Base-by-base conservation (phyloP, 2,329 filamentous ascomycete genomes). In the Fusarium napiforme region DNA sequence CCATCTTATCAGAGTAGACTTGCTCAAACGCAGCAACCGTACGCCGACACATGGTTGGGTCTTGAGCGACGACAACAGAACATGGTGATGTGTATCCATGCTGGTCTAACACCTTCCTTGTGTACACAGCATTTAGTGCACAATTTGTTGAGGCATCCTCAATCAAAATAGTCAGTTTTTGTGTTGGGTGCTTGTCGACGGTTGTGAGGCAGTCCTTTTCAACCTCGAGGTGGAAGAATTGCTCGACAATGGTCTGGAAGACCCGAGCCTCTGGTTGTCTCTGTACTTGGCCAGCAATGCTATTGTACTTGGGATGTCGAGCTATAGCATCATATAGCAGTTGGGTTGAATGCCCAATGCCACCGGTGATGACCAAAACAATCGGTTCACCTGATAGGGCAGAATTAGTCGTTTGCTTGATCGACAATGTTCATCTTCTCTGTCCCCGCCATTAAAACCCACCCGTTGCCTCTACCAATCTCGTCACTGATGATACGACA, bases 111-210 rank as follows among this genome's bases (percentile, higher is more conserved):
- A 76, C 45, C 23, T 65, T 64, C 50, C 67, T 66, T 11, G 74
- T 69, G n/a, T 72, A 67, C 9, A 45, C 34, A 14, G 75, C 72
- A 21, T 77, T 77, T 36, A 75, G 72, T 6, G 64, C 70, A 26
- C 74, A 77, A 39, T 77, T 77, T 8, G 72, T 77, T 12, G 70
- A 77, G n/a, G 53, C 30, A 47, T 75, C 72, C 30, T 75, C 75
- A 4, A 76, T 52, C 37, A 76, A 60, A 36, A 75, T 40, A 11
- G 49, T 60, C 11, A 77, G 46, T 8, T 15, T 42, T 11, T 72
- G 45, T 19, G 9, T 18, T 28, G 30, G 32, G 28, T 7, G 19
- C 16, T 26, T 61, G 18, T 11, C 19, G 9, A 40, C 12, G 19
- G 26, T 30, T 23, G 8, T n/a, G n/a, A 19, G 32, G 21, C 4